phyloP scores from a whole-genome alignment of 257 asterid species.

The Hygrophila difformis region DNA sequence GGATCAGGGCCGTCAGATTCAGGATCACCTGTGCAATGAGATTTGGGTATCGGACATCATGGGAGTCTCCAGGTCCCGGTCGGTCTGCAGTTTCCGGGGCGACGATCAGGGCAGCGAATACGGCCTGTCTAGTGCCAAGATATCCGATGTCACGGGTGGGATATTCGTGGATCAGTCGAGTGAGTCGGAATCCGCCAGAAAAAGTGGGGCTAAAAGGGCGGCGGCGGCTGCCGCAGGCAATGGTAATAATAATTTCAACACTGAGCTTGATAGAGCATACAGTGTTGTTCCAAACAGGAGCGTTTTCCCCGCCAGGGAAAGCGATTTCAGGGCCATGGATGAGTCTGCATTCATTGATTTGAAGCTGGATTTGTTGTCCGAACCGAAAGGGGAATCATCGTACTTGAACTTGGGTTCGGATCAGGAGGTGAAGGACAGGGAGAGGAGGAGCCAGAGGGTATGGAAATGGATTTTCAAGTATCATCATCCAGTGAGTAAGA shows the following conservation, averaged over 20 bases:
- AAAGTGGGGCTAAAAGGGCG: no score
- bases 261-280: slow-evolving; percentile 14
- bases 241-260: slow-evolving; percentile 8
- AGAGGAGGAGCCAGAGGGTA: slow-evolving; percentile 43
- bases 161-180: no score
- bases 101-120: slow-evolving; percentile 53
- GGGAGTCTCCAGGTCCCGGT: slow-evolving; percentile 76
- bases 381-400: not conserved
- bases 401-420: no score
- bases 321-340: slow-evolving; percentile 41
- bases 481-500: no score
- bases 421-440: slow-evolving; percentile 25
- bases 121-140: slow-evolving; percentile 66
- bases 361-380: slow-evolving; percentile 31
- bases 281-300: slow-evolving; percentile 11
- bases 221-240: not conserved
- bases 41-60: slow-evolving; percentile 44
- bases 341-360: slow-evolving; percentile 33
- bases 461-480: slow-evolving; percentile 94
- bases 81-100: slow-evolving; percentile 76
- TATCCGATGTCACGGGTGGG: slow-evolving; percentile 28
- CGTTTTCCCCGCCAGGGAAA: slow-evolving; percentile 41
- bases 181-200: no score
- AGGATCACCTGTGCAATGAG: slow-evolving; percentile 23
- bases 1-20: not conserved